These are phyloP conservation scores for Fusarium coffeatum DNA, from an alignment of 2,329 filamentous ascomycete genomes.

Conservation along the genomic window DNA sequence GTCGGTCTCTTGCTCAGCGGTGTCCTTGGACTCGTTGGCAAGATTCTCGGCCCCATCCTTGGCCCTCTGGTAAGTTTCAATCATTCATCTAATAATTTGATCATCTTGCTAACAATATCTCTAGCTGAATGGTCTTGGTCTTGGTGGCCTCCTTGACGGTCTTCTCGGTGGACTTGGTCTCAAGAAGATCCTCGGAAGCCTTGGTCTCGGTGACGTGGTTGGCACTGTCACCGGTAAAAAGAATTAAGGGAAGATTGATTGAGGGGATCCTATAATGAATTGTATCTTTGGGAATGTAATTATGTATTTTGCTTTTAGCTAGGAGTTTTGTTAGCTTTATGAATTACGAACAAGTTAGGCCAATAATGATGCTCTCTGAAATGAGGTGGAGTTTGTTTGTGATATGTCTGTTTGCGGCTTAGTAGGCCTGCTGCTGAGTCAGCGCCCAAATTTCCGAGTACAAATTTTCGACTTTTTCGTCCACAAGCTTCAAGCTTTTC, in stretches of 20 bases:
- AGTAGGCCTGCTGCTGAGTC: constrained; percentile 21
- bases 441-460: constrained; percentile 20
- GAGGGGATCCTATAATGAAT: constrained; percentile 15
- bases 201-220: constrained; percentile 70
- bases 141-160: constrained; percentile 83
- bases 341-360: constrained; percentile 33
- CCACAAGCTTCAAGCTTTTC: background rate
- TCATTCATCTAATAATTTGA: background rate
- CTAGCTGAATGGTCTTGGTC: constrained; percentile 78
- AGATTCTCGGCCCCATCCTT: constrained; percentile 62
- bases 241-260: constrained; percentile 22
- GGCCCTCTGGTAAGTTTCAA: constrained; percentile 28
- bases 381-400: background rate
- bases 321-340: constrained; percentile 33
- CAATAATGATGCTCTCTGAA: constrained; percentile 11
- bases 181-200: constrained; percentile 77
- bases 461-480: constrained; percentile 39
- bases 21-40: constrained; percentile 86
- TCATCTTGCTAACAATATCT: constrained; percentile 35
- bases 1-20: constrained; percentile 85
- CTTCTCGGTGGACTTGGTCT: constrained; percentile 82
- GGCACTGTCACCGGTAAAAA: constrained; percentile 56
- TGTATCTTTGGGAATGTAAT: constrained; percentile 8
- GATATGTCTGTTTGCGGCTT: background rate
- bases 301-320: constrained; percentile 19